Evolutionary conservation across 106 monocot species (phyloP), one percentile per base, ranked within the genome.

Genomic region (Acorus calamus): DNA sequence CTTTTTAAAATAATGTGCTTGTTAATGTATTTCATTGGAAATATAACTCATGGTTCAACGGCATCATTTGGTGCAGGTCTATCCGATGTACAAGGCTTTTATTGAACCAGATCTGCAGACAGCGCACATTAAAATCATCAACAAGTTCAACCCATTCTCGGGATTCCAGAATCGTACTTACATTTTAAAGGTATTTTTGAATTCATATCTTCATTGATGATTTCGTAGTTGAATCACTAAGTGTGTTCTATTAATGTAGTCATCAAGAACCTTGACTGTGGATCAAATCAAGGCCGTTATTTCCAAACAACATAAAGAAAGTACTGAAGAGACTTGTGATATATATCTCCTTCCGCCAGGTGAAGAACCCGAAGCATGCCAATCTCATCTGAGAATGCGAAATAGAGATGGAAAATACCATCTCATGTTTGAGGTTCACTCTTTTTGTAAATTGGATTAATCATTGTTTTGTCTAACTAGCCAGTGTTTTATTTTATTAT

Each of bases 61-160:
- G 1, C 28, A 28, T 65, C 0, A 11, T 65, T 53, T 4, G 52
- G 11, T n/a, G 10, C 75, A 96, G 96, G 96, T 96, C 52, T 96
- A 96, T 83, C 96, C 96, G 14, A 96, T 96, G 96, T 96, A 96
- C 78, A 96, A 96, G 76, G 96, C 96, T 66, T 96, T 96, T 70
- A 96, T 96, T 68, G 96, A 96, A 70, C 96, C 96, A 63, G 90
- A 91, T 54, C 74, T 96, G 42, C 80, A 81, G 75, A 96, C 96
- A 61, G 96, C 96, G 43, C 96, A 91, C 66, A 91, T 96, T 66
- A 96, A 83, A 79, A 96, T 96, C 9, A 79, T 77, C 60, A 96
- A 96, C 77, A 96, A 96, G 72, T 96, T 96, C 72, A 96, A 96
- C 74, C 96, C 96, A 51, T 96, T 96, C 51, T 65, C 96, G 43